Evolutionary conservation across 805 yeast species (phyloP).

Genomic region (Monosporozyma aquatica): DNA sequence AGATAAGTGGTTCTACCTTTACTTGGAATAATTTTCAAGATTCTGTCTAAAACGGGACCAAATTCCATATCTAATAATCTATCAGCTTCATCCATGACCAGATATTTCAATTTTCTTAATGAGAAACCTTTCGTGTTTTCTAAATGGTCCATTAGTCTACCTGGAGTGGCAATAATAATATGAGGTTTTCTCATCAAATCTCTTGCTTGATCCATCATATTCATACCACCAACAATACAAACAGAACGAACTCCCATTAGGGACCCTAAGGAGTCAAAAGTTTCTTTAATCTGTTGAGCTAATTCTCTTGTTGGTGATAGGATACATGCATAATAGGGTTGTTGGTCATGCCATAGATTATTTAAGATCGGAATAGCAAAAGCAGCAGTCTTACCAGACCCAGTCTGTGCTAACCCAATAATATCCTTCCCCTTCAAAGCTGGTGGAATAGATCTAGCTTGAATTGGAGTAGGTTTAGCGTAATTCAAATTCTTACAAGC

Average conservation of each 20-base stretch:
- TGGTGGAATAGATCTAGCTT: slow-evolving; percentile 81
- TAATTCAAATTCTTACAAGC: slow-evolving; percentile 70
- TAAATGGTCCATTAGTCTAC: slow-evolving; percentile 85
- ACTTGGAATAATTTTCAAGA: slow-evolving; percentile 73
- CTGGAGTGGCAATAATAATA: slow-evolving; percentile 91
- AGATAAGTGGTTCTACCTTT: slow-evolving; percentile 72
- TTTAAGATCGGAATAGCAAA: slow-evolving; percentile 94
- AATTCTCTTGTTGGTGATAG: slow-evolving; percentile 80
- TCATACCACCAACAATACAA: slow-evolving; percentile 96
- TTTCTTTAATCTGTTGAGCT: slow-evolving; percentile 84
- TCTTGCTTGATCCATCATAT: slow-evolving; percentile 93
- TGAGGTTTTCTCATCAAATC: slow-evolving; percentile 93
- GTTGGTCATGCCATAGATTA: slow-evolving; percentile 79
- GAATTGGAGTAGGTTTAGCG: slow-evolving; percentile 87
- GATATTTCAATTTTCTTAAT: slow-evolving; percentile 62
- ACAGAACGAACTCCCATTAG: slow-evolving; percentile 86
- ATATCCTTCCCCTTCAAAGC: slow-evolving; percentile 87
- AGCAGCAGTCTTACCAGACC: slow-evolving; percentile 97
- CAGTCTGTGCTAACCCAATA: slow-evolving; percentile 94
- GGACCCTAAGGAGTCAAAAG: slow-evolving; percentile 88
- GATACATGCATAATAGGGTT: slow-evolving; percentile 82
- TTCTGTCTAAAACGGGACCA: slow-evolving; percentile 86
- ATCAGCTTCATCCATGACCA: slow-evolving; percentile 97
- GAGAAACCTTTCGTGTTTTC: slow-evolving; percentile 88
- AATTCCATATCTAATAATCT: slow-evolving; percentile 91